A percentile compares a stretch with the other conserved stretches of the same genome.
phyloP scores from a whole-genome alignment of 148 eudicot genomes.

The Camellia lanceoleosa region DNA sequence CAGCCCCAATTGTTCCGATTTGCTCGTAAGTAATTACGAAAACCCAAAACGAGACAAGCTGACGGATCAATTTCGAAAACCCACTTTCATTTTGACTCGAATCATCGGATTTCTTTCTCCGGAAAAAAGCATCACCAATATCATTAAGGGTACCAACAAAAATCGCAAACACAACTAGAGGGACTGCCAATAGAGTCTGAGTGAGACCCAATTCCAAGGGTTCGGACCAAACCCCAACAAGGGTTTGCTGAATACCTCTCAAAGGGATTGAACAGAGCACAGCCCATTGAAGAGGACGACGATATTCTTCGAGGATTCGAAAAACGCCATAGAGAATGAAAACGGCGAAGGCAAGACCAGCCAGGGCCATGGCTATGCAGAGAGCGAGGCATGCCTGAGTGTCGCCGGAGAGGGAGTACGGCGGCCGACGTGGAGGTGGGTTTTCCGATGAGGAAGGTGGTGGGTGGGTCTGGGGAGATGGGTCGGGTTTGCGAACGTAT shows the following conservation, averaged over 20 bases:
- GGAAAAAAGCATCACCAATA: no score
- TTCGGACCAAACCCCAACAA: constrained; percentile 76
- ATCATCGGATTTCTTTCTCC: no score
- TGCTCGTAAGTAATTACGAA: no score
- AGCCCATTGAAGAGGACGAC: constrained; percentile 88
- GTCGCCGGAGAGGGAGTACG: constrained; percentile 50
- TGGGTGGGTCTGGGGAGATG: constrained; percentile 22
- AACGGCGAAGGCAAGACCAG: constrained; percentile 66
- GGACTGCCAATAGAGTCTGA: no score
- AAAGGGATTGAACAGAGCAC: constrained; percentile 84
- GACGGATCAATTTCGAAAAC: no score
- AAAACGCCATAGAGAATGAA: constrained; percentile 60
- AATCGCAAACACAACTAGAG: no score
- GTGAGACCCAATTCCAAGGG: no score
- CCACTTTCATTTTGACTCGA: no score
- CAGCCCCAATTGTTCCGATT: no score
- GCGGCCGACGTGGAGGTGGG: neutral
- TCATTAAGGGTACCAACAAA: no score
- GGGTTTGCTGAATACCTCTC: constrained; percentile 76
- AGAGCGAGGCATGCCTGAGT: constrained; percentile 75
- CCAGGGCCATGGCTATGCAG: constrained; percentile 92
- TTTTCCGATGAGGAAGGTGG: constrained; percentile 13
- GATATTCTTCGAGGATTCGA: constrained; percentile 68
- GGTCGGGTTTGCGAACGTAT: no score
- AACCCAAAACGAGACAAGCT: no score